phyloP scores from a whole-genome alignment of 805 yeast species.

The Nakazawaea ernobii region DNA sequence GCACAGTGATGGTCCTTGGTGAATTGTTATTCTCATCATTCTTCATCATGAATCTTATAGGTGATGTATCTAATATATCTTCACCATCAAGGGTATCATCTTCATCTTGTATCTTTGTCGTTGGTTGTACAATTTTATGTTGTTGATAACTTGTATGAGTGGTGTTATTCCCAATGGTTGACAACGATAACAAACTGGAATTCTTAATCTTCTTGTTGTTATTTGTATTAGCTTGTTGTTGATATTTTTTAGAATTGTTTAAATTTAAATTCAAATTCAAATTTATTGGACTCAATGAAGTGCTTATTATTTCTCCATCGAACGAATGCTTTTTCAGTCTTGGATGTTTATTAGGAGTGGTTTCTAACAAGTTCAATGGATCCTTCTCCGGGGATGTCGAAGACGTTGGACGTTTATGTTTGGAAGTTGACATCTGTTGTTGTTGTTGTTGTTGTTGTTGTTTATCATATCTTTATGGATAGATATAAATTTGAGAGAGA shows the following conservation, averaged over 20 bases:
- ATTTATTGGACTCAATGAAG: not conserved
- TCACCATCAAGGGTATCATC: constrained; percentile 1
- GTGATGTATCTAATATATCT: constrained; percentile 6
- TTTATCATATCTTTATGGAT: not conserved
- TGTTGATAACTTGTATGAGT: not conserved
- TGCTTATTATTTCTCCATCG: constrained; percentile 2
- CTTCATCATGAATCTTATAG: not conserved
- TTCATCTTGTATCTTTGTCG: not conserved
- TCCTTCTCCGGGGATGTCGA: not conserved
- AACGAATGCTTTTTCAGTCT: not conserved
- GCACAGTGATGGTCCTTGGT: not conserved
- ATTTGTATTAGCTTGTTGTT: not conserved
- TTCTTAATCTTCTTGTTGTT: not conserved
- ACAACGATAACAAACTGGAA: not conserved
- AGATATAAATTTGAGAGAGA: no score
- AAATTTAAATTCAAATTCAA: no score
- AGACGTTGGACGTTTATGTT: no score
- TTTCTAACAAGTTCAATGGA: not conserved
- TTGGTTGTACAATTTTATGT: no score
- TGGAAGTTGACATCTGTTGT: no score
- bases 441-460: not conserved
- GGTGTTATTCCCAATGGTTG: not conserved
- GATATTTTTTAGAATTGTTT: not conserved
- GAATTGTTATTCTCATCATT: not conserved
- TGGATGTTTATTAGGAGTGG: not conserved